A percentile compares a stretch with the other conserved stretches of the same genome.
Conservation (phyloP, 2,329 filamentous ascomycete genomes). For the Chaetomium globosum region DNA sequence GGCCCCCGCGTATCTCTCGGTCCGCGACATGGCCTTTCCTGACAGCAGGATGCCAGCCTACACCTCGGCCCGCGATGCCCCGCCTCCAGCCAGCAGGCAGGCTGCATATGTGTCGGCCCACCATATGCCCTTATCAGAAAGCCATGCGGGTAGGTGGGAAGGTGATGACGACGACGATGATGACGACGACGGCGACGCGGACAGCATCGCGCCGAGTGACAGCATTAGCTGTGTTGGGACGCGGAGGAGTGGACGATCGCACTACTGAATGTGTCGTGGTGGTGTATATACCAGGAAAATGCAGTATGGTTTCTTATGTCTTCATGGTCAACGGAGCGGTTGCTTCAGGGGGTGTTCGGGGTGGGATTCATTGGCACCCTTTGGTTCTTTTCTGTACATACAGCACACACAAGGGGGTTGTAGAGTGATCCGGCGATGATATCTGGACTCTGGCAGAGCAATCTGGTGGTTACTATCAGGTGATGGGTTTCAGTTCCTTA, state of each 20-base stretch:
- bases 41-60: constrained; percentile 42
- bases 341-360: not conserved
- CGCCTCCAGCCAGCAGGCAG: constrained; percentile 46
- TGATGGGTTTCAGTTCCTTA: not conserved
- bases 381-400: not conserved
- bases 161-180: constrained; percentile 31
- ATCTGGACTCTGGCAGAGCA: constrained; percentile 6
- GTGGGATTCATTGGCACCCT: not conserved
- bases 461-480: not conserved
- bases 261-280: not conserved
- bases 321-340: not conserved
- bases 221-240: constrained; percentile 64
- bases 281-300: not conserved
- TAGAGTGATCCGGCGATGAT: not conserved
- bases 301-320: not conserved
- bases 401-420: not conserved
- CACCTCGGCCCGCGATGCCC: constrained; percentile 28
- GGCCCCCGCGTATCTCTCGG: constrained; percentile 28
- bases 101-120: constrained; percentile 27
- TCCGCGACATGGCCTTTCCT: constrained; percentile 42
- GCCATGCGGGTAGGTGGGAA: constrained; percentile 43
- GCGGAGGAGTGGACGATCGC: constrained; percentile 40
- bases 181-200: constrained; percentile 48
- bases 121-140: constrained; percentile 45
- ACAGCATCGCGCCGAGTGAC: constrained; percentile 61